A percentile compares a stretch with the other conserved stretches of the same genome.
phyloP scores from a whole-genome alignment of 2,329 filamentous ascomycete species.

The Fusarium sp. region DNA sequence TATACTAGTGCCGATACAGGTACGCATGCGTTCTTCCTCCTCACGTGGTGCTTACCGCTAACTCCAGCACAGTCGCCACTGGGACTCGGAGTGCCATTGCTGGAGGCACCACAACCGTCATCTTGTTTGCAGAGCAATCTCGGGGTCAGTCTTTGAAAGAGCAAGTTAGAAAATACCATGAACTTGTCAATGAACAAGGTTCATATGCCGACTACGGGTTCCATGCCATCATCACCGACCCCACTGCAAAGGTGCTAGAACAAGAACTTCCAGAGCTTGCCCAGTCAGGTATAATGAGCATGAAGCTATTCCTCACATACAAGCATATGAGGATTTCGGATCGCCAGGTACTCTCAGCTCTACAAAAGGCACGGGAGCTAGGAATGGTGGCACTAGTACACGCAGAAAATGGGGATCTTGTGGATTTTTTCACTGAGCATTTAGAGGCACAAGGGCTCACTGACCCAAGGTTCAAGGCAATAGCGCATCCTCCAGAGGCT shows the following conservation, averaged over 20 bases:
- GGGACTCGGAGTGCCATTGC: neutral
- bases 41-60: neutral
- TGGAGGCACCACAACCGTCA: neutral
- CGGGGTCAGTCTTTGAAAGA: neutral
- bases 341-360: neutral
- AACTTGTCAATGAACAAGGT: neutral
- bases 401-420: neutral
- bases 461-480: neutral
- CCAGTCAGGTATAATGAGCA: neutral
- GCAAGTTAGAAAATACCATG: neutral
- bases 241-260: neutral
- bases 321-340: neutral
- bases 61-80: neutral
- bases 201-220: neutral
- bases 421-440: neutral
- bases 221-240: neutral
- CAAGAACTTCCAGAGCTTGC: neutral
- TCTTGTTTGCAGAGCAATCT: neutral
- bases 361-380: neutral
- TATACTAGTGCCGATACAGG: neutral
- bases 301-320: neutral
- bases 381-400: neutral
- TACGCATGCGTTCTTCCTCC: neutral
- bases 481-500: neutral
- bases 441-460: neutral